Percentiles rank a stretch among this genome's conserved stretches.
phyloP scores from a whole-genome alignment of 192 early-diverging fungal genomes.

The Rhizoclosmatium globosum region DNA sequence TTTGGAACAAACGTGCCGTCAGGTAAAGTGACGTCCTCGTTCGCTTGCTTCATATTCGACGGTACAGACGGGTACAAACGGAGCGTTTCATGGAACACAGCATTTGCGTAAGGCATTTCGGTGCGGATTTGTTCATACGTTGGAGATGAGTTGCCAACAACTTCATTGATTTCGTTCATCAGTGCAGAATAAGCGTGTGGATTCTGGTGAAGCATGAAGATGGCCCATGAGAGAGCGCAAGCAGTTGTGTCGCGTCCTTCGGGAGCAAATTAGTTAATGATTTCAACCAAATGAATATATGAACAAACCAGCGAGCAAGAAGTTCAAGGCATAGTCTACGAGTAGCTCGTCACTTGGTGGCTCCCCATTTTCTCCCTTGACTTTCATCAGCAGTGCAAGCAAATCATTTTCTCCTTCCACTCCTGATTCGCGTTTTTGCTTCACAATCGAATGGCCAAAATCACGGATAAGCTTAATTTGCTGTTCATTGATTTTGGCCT shows the following conservation, averaged over 20 bases:
- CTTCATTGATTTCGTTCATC: conserved; percentile 39
- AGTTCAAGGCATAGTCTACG: conserved; percentile 46
- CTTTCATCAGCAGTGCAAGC: conserved; percentile 43
- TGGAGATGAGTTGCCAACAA: conserved; percentile 9
- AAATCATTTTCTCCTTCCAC: conserved; percentile 39
- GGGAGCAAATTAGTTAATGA: background rate
- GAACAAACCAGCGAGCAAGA: conserved; percentile 9
- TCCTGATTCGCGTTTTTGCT: conserved; percentile 1
- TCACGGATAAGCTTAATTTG: conserved; percentile 35
- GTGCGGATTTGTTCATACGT: conserved; percentile 49
- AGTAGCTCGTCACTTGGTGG: conserved; percentile 42
- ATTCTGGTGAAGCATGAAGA: conserved; percentile 52
- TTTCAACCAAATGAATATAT: background rate
- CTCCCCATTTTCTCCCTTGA: conserved; percentile 34
- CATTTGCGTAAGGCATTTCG: conserved; percentile 46
- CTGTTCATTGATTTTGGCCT: background rate
- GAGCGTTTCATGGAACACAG: too few species aligned
- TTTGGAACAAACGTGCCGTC: conserved; percentile 62
- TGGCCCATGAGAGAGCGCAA: conserved; percentile 64
- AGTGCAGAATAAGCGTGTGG: conserved; percentile 38
- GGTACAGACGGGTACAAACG: conserved; percentile 72
- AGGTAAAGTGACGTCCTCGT: conserved; percentile 67
- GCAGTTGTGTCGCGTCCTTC: conserved; percentile 65
- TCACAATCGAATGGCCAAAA: conserved; percentile 35
- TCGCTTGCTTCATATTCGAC: conserved; percentile 58